Conservation (phyloP, 2,329 filamentous ascomycete species). For the Cladosporium sp. region DNA sequence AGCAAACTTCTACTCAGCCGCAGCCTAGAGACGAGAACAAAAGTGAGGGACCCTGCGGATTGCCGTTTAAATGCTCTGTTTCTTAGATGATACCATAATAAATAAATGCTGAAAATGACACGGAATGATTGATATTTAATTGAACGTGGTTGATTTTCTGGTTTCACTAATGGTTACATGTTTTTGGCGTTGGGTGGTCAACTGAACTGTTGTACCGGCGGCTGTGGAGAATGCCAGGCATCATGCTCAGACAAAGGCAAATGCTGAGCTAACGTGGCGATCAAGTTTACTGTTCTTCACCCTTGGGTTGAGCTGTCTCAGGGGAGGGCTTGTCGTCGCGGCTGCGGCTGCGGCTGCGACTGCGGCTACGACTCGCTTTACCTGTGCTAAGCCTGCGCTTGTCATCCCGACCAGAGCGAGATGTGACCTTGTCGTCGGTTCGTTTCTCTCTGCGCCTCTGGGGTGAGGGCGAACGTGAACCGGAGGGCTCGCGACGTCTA, state of each 20-base stretch:
- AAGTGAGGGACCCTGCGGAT: constrained; percentile 67
- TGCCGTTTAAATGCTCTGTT: constrained; percentile 70
- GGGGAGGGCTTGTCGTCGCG: too few species aligned
- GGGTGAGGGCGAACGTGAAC: constrained; percentile 5
- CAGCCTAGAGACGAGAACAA: constrained; percentile 41
- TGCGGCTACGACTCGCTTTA: constrained; percentile 2
- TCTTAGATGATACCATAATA: constrained; percentile 40
- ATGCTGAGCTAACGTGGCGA: too few species aligned
- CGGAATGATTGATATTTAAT: too few species aligned
- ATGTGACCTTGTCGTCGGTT: too few species aligned
- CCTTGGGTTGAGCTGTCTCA: too few species aligned
- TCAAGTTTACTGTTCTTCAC: too few species aligned
- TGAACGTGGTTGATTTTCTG: too few species aligned
- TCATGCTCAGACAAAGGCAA: too few species aligned
- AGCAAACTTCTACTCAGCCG: constrained; percentile 27
- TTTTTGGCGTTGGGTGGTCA: neutral
- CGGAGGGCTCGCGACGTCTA: constrained; percentile 5
- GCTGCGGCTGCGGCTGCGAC: constrained; percentile 6
- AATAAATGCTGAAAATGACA: too few species aligned
- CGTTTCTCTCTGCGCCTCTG: neutral
- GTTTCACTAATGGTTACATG: too few species aligned
- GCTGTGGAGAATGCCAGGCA: too few species aligned
- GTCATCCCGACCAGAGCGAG: constrained; percentile 1
- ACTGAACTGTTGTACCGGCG: too few species aligned
- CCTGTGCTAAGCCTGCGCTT: constrained; percentile 10